Conservation (phyloP, 352 stramenopile species). For the Globisporangium echinulatum region DNA sequence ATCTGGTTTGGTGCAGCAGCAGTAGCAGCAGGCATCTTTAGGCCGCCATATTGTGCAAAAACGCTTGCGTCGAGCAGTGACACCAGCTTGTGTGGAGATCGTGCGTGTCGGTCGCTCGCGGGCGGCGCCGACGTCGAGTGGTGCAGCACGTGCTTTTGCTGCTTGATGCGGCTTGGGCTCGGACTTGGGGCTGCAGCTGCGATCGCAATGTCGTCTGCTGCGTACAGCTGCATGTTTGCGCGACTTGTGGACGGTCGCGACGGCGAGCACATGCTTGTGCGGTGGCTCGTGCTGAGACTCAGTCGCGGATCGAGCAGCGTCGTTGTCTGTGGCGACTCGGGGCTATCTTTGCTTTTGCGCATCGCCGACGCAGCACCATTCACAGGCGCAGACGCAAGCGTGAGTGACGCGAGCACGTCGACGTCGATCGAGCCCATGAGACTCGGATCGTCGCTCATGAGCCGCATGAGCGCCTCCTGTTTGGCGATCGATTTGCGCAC, state of each 20-base stretch:
- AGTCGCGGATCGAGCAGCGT: slow-evolving; percentile 13
- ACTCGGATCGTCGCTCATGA: slow-evolving; percentile 38
- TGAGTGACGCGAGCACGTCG: slow-evolving; percentile 31
- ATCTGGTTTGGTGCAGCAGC: neutral
- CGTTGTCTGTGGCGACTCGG: neutral
- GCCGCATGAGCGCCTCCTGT: slow-evolving; percentile 37
- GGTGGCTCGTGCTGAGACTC: slow-evolving; percentile 4
- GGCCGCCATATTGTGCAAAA: slow-evolving; percentile 3
- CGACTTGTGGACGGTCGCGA: neutral
- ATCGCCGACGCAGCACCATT: neutral
- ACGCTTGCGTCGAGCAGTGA: slow-evolving; percentile 26
- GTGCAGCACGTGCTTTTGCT: slow-evolving; percentile 3
- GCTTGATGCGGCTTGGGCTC: slow-evolving; percentile 6
- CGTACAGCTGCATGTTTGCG: slow-evolving; percentile 14
- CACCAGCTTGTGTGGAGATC: slow-evolving; percentile 13
- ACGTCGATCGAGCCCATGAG: slow-evolving; percentile 33
- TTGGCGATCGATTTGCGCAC: slow-evolving; percentile 22
- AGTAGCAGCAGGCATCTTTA: slow-evolving; percentile 3
- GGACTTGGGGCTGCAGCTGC: neutral
- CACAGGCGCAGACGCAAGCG: slow-evolving; percentile 10
- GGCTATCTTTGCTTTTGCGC: neutral
- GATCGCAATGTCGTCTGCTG: slow-evolving; percentile 8
- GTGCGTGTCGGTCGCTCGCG: slow-evolving; percentile 7
- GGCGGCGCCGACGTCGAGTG: slow-evolving; percentile 1
- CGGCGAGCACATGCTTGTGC: neutral